Conservation (phyloP, 2,329 filamentous ascomycete species). For the Didymella lethalis region DNA sequence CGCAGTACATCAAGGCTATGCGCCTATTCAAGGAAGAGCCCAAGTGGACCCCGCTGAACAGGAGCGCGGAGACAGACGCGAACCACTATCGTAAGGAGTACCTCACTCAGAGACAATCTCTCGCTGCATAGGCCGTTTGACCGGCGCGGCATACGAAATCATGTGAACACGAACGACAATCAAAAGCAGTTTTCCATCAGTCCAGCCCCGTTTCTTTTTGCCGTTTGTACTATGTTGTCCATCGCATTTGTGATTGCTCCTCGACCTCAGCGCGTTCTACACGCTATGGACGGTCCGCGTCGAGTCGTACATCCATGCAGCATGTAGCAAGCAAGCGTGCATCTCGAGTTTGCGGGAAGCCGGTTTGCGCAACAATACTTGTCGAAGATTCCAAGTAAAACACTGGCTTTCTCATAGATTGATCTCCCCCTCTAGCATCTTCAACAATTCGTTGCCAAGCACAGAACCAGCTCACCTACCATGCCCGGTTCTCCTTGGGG, state of each 20-base stretch:
- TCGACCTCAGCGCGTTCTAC: not conserved
- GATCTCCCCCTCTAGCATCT: not conserved
- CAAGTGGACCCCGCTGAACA: slow-evolving; percentile 95
- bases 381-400: slow-evolving; percentile 4
- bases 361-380: slow-evolving; percentile 14
- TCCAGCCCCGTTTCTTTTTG: not conserved
- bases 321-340: slow-evolving; percentile 8
- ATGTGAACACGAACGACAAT: slow-evolving; percentile 7
- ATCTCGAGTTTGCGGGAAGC: slow-evolving; percentile 7
- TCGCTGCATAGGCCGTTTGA: slow-evolving; percentile 19
- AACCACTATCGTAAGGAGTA: slow-evolving; percentile 85
- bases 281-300: not conserved
- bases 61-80: slow-evolving; percentile 75
- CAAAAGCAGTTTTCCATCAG: slow-evolving; percentile 5
- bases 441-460: not conserved
- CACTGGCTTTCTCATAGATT: not conserved
- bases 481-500: slow-evolving; percentile 2
- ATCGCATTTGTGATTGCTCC: not conserved
- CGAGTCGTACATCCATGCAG: not conserved
- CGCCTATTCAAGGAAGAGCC: slow-evolving; percentile 97
- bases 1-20: slow-evolving; percentile 92
- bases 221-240: not conserved
- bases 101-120: slow-evolving; percentile 53
- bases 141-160: not conserved
- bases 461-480: not conserved